These are phyloP conservation scores for Suillus luteus DNA, from an alignment of 768 basidiomycete genomes.

Conservation along the genomic window DNA sequence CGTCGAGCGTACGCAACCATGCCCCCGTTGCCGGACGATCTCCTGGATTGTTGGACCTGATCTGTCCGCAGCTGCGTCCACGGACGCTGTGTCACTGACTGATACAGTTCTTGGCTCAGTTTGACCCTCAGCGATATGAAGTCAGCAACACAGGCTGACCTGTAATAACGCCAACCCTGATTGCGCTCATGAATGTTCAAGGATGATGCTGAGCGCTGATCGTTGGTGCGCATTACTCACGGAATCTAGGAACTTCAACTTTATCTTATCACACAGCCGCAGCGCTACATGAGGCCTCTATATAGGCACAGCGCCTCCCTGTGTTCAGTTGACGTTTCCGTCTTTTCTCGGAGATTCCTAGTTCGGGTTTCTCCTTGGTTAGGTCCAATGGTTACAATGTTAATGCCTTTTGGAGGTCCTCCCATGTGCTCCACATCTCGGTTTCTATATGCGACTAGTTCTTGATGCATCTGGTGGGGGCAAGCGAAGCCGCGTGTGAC, in stretches of 20 bases:
- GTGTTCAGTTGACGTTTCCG: constrained; percentile 41
- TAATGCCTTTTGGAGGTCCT: constrained; percentile 53
- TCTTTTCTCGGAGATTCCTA: constrained; percentile 28
- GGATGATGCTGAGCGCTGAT: not conserved
- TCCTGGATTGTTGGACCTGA: constrained; percentile 67
- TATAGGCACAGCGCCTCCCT: constrained; percentile 51
- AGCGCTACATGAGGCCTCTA: not conserved
- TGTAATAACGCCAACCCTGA: constrained; percentile 30
- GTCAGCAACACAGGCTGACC: constrained; percentile 17
- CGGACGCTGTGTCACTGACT: constrained; percentile 76
- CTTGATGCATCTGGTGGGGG: constrained; percentile 33
- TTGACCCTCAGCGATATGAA: not conserved
- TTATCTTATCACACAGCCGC: not conserved
- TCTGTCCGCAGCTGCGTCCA: constrained; percentile 51
- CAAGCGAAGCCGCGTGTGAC: constrained; percentile 66
- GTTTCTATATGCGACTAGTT: constrained; percentile 48
- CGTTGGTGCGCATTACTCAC: not conserved
- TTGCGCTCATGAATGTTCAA: constrained; percentile 23
- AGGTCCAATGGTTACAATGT: constrained; percentile 57
- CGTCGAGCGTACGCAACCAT: constrained; percentile 36
- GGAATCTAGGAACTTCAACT: not conserved
- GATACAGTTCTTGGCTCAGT: constrained; percentile 7
- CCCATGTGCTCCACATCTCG: constrained; percentile 51
- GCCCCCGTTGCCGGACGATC: constrained; percentile 44
- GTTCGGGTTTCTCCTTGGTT: too few relatives aligned